Conservation (phyloP, 148 eudicot genomes). For the Gaultheria prostrata region DNA sequence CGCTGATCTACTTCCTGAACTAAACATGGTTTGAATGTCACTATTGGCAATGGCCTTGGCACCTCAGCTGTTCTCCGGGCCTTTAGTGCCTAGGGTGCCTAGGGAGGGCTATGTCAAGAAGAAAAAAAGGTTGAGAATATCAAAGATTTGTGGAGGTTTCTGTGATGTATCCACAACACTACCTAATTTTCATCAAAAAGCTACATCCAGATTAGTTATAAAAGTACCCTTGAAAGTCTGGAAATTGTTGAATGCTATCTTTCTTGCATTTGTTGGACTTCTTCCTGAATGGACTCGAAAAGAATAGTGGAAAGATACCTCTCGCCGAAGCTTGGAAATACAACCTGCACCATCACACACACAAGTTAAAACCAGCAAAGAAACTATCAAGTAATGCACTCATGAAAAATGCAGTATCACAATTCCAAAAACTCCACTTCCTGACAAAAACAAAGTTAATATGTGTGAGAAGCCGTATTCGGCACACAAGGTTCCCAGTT, state of each 20-base stretch:
- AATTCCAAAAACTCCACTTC: background rate
- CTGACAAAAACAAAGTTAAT: background rate
- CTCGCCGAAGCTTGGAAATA: conserved; percentile 81
- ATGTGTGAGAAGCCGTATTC: background rate
- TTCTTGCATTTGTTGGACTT: conserved; percentile 38
- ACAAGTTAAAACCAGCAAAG: background rate
- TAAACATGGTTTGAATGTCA: too few species aligned
- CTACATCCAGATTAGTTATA: background rate
- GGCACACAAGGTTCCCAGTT: background rate
- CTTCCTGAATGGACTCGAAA: conserved; percentile 45
- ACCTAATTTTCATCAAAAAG: background rate
- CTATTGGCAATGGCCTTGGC: too few species aligned
- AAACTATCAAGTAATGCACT: background rate
- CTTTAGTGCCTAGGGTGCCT: too few species aligned
- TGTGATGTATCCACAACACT: background rate
- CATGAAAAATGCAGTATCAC: background rate
- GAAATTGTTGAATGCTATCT: conserved; percentile 11
- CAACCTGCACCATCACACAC: conserved; percentile 39
- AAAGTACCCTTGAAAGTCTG: background rate
- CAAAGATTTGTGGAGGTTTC: background rate
- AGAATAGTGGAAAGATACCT: conserved; percentile 59
- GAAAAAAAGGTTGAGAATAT: too few species aligned
- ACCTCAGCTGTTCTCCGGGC: too few species aligned
- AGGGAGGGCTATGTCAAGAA: too few species aligned
- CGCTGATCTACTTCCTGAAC: too few species aligned